A percentile compares a stretch with the other conserved stretches of the same genome.
phyloP scores from a whole-genome alignment of 192 early-diverging fungal genomes.

The Umbelopsis sp. region DNA sequence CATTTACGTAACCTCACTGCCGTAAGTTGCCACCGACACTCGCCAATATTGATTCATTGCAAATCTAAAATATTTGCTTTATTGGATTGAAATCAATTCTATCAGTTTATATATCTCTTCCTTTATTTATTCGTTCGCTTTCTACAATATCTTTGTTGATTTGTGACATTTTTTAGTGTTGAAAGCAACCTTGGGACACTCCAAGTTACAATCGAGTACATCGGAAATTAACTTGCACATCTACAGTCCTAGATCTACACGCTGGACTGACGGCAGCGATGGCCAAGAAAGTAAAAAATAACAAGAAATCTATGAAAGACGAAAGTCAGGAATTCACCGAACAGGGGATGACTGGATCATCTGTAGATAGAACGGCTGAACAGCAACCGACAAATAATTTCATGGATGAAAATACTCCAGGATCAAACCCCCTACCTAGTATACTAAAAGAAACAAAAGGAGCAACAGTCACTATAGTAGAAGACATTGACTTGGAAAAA shows the following conservation, averaged over 20 bases:
- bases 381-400: neutral
- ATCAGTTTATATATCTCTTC: too few species aligned
- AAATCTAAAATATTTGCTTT: neutral
- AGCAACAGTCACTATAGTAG: neutral
- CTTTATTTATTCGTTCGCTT: too few species aligned
- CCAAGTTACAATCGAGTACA: too few species aligned
- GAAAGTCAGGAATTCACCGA: too few species aligned
- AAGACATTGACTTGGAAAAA: conserved; percentile 5
- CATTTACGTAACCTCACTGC: neutral
- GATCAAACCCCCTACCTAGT: neutral
- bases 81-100: too few species aligned
- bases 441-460: neutral
- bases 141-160: too few species aligned
- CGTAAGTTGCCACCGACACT: too few species aligned
- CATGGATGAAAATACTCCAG: neutral
- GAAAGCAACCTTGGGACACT: too few species aligned
- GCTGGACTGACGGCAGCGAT: neutral
- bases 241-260: neutral
- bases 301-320: neutral
- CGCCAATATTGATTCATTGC: neutral
- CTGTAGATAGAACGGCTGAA: neutral
- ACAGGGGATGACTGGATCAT: too few species aligned
- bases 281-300: neutral
- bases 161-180: too few species aligned
- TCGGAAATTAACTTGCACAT: neutral